Base-by-base conservation (phyloP, 495 filamentous ascomycete species). In the Durotheca rogersii region DNA sequence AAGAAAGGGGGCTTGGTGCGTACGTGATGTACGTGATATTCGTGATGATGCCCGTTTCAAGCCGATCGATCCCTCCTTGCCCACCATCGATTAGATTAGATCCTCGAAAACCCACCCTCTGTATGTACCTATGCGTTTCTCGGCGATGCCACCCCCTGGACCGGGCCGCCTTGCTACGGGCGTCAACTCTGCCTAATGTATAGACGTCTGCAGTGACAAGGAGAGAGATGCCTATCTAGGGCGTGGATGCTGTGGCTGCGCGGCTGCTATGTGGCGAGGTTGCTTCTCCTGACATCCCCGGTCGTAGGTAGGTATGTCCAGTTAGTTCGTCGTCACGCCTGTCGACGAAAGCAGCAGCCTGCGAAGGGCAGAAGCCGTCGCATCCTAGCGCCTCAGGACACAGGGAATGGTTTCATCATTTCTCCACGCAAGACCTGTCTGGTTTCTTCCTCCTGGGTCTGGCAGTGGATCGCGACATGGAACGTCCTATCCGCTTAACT, bases 341-440 rank as follows among this genome's bases (percentile, higher is more conserved):
- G n/a, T n/a, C n/a, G n/a, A 17, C 38, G 40, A 35, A 42, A 18
- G 32, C 42, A 39, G 47, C 47, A 37, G 41, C 42, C 15, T 36
- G 33, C 41, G 10, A 40, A 50, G 4, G 23, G 9, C 23, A 56
- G 32, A 41, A 41, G 46, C 45, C 31, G 30, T 50, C 31, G 30
- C 41, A 36, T 51, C 14, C 47, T 37, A 42, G 42, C 43, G 27
- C 19, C 34, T 21, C 39, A 29, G 33, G 49, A 53, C 38, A 30
- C 40, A 43, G 43, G 48, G 38, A 16, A 36, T 36, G 2, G 55
- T 58, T 45, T 58, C 55, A 53, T 39, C 31, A 27, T 45, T 36
- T 30, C 43, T 46, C 44, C 44, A 49, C 34, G 49, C 23, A 35
- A 31, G 49, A 36, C 45, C 23, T 45, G 46, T 40, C 17, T 33